Evolutionary conservation across 176 grass and related monocot genomes (phyloP).

Genomic region (Musa schizocarpa): DNA sequence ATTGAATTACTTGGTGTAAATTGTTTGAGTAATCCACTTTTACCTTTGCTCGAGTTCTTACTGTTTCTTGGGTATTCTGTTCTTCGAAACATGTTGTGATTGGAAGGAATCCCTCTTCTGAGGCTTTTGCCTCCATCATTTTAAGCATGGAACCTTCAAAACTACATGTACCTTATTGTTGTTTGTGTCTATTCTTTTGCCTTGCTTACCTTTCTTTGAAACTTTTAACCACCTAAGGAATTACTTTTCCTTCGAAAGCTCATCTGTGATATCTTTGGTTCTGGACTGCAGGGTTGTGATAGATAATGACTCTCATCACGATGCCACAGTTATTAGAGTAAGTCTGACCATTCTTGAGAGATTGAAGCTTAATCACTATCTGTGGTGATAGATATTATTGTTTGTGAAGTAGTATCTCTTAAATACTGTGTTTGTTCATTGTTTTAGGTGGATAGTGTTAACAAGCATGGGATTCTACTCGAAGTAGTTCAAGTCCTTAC

Average conservation of each 20-base stretch:
- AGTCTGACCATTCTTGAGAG: background rate
- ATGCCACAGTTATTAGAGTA: constrained; percentile 67
- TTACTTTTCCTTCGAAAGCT: background rate
- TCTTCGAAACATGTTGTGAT: background rate
- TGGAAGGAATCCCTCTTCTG: background rate
- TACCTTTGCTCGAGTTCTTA: no score
- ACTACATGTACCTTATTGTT: background rate
- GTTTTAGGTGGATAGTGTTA: constrained; percentile 33
- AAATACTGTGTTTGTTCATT: background rate
- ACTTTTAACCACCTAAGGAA: background rate
- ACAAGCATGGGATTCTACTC: constrained; percentile 15
- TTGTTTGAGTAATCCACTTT: no score
- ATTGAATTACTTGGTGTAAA: no score
- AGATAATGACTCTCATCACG: constrained; percentile 44
- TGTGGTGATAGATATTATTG: background rate
- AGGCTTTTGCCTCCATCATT: background rate
- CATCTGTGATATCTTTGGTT: background rate
- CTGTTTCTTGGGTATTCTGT: background rate
- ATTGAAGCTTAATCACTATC: background rate
- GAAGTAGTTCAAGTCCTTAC: constrained; percentile 18
- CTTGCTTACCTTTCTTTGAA: background rate
- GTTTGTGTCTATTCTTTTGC: background rate
- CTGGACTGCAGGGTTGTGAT: constrained; percentile 39
- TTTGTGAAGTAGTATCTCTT: background rate
- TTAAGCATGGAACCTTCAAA: background rate